Evolutionary conservation across 2,329 filamentous ascomycete genomes (phyloP), one percentile per base, ranked within the genome.

Genomic region (Alternaria hordeiaustralica): DNA sequence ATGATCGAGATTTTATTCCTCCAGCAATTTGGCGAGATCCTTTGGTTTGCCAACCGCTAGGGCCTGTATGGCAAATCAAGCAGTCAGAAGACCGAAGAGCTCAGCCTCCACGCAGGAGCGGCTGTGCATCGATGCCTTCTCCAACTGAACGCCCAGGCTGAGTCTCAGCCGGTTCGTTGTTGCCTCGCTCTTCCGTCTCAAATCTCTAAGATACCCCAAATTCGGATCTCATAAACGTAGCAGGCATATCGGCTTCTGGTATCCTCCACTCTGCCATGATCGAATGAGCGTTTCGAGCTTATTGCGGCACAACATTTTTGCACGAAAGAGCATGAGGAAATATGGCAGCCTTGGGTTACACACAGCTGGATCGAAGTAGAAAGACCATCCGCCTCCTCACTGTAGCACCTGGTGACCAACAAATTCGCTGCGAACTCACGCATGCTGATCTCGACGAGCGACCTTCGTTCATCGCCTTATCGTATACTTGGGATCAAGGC

Each of bases 221-320:
- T n/a, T n/a, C n/a, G n/a, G n/a, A n/a, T n/a, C n/a, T n/a, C n/a
- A n/a, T n/a, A n/a, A n/a, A n/a, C n/a, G n/a, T n/a, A n/a, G n/a
- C n/a, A n/a, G n/a, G n/a, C n/a, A n/a, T n/a, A 28, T 28, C 26
- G 26, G 26, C 2, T 1, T 11, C 26, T 11, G 3, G 3, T 1
- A 1, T 4, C 11, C 26, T 11, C 2, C 26, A 28, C 26, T 11
- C 3, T 21, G 3, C 5, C 2, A 45, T 21, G 11, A 4, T 5
- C 6, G 2, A 5, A 3, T 21, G 11, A 11, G 6, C 4, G 0
- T 5, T 3, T 15, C 0, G 2, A 23, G 44, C 12, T 9, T 21
- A 6, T 3, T 23, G 20, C 21, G 0, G 1, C 23, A 23, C 20
- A 23, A 2, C 12, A 23, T 3, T n/a, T n/a, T n/a, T n/a, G n/a